Evolutionary conservation across 2,329 filamentous ascomycete genomes (phyloP).

Genomic region (Verticillium klebahnii): DNA sequence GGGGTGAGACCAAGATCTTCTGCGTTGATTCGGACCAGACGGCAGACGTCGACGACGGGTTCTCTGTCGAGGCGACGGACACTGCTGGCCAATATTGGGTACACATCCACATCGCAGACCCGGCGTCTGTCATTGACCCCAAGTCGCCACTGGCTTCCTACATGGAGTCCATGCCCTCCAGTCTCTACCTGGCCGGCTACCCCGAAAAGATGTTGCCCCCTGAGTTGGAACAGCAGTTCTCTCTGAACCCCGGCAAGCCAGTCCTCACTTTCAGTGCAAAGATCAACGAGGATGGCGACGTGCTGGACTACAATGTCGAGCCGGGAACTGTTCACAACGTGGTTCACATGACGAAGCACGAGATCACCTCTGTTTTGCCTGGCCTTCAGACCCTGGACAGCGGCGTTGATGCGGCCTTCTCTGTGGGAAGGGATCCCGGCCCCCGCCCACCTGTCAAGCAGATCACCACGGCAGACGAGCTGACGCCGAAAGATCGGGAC

Average conservation of each 20-base stretch:
- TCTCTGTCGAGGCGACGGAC: conserved; percentile 62
- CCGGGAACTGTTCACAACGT: conserved; percentile 50
- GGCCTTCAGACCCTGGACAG: not conserved
- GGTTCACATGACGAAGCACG: conserved; percentile 43
- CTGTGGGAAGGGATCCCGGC: conserved; percentile 25
- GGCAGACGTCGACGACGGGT: conserved; percentile 71
- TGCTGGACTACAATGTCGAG: conserved; percentile 51
- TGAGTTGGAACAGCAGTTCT: conserved; percentile 40
- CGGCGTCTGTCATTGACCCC: conserved; percentile 62
- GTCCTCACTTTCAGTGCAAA: conserved; percentile 60
- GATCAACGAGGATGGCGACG: conserved; percentile 45
- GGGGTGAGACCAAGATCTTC: conserved; percentile 56
- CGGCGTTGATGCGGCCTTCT: conserved; percentile 14
- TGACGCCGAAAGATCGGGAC: conserved; percentile 35
- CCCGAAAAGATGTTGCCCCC: conserved; percentile 53
- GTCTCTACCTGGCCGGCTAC: conserved; percentile 56
- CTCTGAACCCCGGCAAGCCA: conserved; percentile 45
- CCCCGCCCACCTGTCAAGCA: conserved; percentile 26
- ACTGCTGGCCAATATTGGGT: conserved; percentile 61
- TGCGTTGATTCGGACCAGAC: conserved; percentile 68
- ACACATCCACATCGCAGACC: conserved; percentile 75
- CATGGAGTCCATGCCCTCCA: conserved; percentile 56
- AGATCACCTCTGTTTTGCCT: conserved; percentile 9
- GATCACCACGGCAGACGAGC: conserved; percentile 37
- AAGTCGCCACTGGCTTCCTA: conserved; percentile 54